Percentiles rank a stretch among this genome's conserved stretches.
Evolutionary conservation across 139 green algal species (phyloP).

Genomic region (Volvox africanus): DNA sequence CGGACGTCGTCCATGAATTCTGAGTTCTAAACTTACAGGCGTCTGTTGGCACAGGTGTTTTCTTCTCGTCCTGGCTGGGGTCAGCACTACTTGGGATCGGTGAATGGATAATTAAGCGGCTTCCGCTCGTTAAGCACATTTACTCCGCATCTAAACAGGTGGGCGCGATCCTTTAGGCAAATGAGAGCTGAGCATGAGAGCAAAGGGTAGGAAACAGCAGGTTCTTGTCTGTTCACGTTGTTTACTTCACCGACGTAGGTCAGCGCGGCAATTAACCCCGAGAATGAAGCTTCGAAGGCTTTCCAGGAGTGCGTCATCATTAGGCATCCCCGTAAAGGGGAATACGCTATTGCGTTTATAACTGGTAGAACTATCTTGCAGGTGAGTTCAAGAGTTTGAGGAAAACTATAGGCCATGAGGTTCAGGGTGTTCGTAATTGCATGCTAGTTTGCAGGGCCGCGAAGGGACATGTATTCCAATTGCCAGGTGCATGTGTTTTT

Average conservation of each 20-base stretch:
- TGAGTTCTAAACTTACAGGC: too few relatives aligned
- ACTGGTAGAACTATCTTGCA: slow-evolving; percentile 88
- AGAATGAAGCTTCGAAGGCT: slow-evolving; percentile 81
- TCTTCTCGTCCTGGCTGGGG: slow-evolving; percentile 91
- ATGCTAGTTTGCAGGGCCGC: too few relatives aligned
- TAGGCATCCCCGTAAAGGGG: slow-evolving; percentile 85
- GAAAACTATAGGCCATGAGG: too few relatives aligned
- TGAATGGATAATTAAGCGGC: slow-evolving; percentile 92
- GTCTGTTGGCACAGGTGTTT: slow-evolving; percentile 62
- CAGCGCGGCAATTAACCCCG: slow-evolving; percentile 80
- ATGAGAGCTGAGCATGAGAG: background rate
- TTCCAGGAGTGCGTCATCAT: slow-evolving; percentile 95
- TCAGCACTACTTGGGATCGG: slow-evolving; percentile 82
- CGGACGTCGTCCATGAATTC: too few relatives aligned
- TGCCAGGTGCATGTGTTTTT: too few relatives aligned
- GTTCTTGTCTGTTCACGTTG: background rate
- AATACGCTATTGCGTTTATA: slow-evolving; percentile 95
- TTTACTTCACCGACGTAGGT: slow-evolving; percentile 50
- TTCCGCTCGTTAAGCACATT: slow-evolving; percentile 95
- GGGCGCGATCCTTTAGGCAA: too few relatives aligned
- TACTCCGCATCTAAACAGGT: slow-evolving; percentile 97
- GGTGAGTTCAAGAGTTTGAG: slow-evolving; percentile 52
- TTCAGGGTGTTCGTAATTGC: too few relatives aligned
- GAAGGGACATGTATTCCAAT: too few relatives aligned
- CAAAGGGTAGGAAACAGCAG: background rate